A percentile compares a stretch with the other conserved stretches of the same genome.
Evolutionary conservation across 2,329 filamentous ascomycete genomes (phyloP).

Genomic region (Fusarium coicis): DNA sequence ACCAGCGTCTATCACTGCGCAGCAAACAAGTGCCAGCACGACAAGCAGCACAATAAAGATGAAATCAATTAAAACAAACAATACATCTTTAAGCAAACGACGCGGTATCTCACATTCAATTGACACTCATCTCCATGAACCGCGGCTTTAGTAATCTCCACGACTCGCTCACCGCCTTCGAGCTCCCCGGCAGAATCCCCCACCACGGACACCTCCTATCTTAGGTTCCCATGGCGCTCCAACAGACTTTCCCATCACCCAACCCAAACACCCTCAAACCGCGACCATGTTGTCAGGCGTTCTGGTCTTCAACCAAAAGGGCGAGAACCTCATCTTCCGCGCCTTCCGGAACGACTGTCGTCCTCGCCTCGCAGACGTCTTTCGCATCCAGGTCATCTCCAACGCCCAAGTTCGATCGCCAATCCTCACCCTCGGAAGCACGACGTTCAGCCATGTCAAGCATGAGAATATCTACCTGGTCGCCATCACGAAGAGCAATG

Average conservation of each 20-base stretch:
- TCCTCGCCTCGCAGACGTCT: conserved; percentile 96
- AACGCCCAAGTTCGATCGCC: conserved; percentile 97
- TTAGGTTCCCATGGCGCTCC: conserved; percentile 8
- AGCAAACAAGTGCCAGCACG: neutral
- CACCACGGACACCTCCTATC: conserved; percentile 39
- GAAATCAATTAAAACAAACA: neutral
- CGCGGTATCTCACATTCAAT: neutral
- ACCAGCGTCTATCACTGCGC: neutral
- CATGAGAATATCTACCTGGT: conserved; percentile 99
- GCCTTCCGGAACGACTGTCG: conserved; percentile 99
- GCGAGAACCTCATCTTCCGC: conserved; percentile 99
- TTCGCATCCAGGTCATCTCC: conserved; percentile 99
- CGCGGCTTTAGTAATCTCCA: conserved; percentile 2
- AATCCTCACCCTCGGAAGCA: conserved; percentile 95
- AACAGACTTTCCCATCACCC: conserved; percentile 9
- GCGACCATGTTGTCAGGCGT: conserved; percentile 92
- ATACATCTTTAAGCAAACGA: neutral
- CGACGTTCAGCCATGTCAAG: conserved; percentile 99
- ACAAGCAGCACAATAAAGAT: neutral
- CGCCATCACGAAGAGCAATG: conserved; percentile 98
- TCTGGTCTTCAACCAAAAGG: conserved; percentile 98
- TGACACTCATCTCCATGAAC: neutral
- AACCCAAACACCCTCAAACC: conserved; percentile 24
- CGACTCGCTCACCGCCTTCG: conserved; percentile 35
- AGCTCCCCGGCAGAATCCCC: conserved; percentile 41